Evolutionary conservation across 495 filamentous ascomycete genomes (phyloP).

Genomic region (Aspergillus bridgeri): DNA sequence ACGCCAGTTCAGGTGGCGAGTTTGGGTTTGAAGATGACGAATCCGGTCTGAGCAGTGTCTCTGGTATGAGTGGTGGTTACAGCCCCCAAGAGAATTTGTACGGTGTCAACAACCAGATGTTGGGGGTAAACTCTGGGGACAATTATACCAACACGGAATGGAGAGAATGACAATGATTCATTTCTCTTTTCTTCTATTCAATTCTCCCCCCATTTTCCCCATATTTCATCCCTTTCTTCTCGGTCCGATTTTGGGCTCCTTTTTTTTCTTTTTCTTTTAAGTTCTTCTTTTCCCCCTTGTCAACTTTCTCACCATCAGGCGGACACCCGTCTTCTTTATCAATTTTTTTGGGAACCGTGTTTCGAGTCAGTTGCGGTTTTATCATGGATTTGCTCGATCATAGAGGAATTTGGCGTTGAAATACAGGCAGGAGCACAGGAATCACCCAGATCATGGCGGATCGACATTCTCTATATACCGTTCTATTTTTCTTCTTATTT

Average conservation of each 20-base stretch:
- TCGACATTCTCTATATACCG: slow-evolving; percentile 15
- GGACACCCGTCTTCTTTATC: background rate
- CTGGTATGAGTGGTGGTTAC: slow-evolving; percentile 37
- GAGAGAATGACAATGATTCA: slow-evolving; percentile 20
- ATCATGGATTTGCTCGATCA: slow-evolving; percentile 13
- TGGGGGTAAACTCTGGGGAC: slow-evolving; percentile 33
- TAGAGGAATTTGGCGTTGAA: slow-evolving; percentile 35
- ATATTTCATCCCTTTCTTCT: slow-evolving; percentile 1
- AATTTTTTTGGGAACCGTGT: background rate
- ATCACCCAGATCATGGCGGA: slow-evolving; percentile 13
- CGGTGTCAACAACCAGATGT: slow-evolving; percentile 28
- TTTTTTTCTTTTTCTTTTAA: slow-evolving; percentile 8
- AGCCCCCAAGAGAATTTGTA: slow-evolving; percentile 36
- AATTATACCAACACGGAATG: slow-evolving; percentile 34
- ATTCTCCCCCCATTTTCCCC: slow-evolving; percentile 9
- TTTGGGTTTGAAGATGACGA: slow-evolving; percentile 52
- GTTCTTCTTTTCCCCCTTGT: slow-evolving; percentile 3
- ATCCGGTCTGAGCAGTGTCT: slow-evolving; percentile 32
- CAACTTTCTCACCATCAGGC: background rate
- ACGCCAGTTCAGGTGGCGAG: slow-evolving; percentile 71
- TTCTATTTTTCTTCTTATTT: slow-evolving; percentile 3
- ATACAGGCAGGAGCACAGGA: slow-evolving; percentile 19
- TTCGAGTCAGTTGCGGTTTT: background rate
- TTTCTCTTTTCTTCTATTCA: slow-evolving; percentile 5
- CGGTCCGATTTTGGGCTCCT: background rate